Conservation (phyloP, 441 rosid genomes). For the Lepidium campestre region DNA sequence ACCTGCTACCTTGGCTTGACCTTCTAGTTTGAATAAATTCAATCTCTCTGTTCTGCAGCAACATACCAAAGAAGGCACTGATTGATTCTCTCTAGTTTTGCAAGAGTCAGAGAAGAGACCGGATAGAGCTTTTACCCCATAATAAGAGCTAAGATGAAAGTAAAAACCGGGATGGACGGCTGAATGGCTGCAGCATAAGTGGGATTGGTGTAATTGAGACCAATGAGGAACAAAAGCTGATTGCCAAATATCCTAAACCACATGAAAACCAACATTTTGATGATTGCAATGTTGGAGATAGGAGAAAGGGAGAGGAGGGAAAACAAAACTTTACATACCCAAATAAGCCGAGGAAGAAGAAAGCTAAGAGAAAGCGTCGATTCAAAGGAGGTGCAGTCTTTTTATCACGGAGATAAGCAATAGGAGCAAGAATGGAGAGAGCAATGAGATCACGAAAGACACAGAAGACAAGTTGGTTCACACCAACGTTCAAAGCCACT, state of each 20-base stretch:
- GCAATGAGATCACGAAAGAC: conserved; percentile 91
- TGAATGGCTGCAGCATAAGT: conserved; percentile 98
- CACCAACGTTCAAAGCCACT: conserved; percentile 88
- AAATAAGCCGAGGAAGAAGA: conserved; percentile 87
- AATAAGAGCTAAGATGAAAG: conserved; percentile 79
- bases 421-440: conserved; percentile 81
- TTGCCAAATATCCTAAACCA: conserved; percentile 83
- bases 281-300: not conserved
- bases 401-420: conserved; percentile 76
- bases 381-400: conserved; percentile 73
- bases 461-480: conserved; percentile 92
- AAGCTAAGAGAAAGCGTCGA: conserved; percentile 53
- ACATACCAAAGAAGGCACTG: not conserved
- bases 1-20: conserved; percentile 92
- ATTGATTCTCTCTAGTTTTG: not conserved
- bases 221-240: conserved; percentile 92
- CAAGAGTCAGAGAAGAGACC: not conserved
- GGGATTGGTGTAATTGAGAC: conserved; percentile 93
- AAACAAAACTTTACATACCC: conserved; percentile 44
- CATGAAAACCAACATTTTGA: conserved; percentile 3
- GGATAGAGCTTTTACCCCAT: conserved; percentile 58
- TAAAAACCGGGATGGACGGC: conserved; percentile 95
- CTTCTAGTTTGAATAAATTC: conserved; percentile 67
- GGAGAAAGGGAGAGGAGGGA: not conserved
- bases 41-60: conserved; percentile 88